Conservation (phyloP, 2,329 filamentous ascomycete species). For the Aspergillus fischeri region DNA sequence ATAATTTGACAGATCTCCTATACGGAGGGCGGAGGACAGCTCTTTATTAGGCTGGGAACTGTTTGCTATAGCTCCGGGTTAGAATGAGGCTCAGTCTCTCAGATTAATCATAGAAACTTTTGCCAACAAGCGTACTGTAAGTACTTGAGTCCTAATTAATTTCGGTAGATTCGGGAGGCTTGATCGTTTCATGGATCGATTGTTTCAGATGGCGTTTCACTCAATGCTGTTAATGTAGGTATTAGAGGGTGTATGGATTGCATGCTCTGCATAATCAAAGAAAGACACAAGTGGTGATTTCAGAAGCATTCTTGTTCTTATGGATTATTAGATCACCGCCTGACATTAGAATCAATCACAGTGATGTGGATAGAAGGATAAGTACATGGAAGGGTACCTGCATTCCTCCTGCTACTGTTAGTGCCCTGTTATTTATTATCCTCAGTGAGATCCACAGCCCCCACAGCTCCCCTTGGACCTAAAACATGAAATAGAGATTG, state of each 20-base stretch:
- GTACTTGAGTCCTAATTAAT: neutral
- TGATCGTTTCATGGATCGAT: neutral
- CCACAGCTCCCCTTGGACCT: neutral
- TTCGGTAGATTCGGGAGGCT: neutral
- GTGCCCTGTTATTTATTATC: neutral
- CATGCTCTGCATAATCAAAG: neutral
- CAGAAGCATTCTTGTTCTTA: neutral
- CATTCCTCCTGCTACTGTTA: neutral
- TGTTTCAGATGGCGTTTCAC: neutral
- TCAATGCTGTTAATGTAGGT: neutral
- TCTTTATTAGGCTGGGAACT: neutral
- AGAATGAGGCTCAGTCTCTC: neutral
- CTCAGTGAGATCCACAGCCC: neutral
- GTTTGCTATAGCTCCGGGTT: neutral
- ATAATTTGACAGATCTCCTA: neutral
- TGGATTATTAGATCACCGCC: neutral
- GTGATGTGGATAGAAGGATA: neutral
- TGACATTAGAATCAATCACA: too few relatives aligned
- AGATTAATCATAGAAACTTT: too few relatives aligned
- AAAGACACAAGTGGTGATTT: neutral
- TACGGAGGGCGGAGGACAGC: too few relatives aligned
- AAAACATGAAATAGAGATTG: neutral
- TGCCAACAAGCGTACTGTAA: too few relatives aligned
- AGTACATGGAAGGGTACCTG: neutral
- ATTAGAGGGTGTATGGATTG: too few relatives aligned